Evolutionary conservation across 192 early-diverging fungal species (phyloP), one percentile per base, ranked within the genome.

Genomic region (Coemansia sp.): DNA sequence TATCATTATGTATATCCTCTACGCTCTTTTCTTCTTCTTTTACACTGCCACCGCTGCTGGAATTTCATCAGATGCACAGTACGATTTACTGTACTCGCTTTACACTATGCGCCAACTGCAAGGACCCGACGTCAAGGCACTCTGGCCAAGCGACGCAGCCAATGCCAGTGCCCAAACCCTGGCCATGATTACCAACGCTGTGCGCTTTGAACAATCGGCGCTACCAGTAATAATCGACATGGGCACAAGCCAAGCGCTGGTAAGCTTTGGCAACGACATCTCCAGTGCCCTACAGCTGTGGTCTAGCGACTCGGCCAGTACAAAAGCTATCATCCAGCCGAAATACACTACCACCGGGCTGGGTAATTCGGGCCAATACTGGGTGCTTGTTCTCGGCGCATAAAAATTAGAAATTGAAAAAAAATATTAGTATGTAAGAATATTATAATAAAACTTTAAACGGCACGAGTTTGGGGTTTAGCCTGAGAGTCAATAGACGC

Each of bases 41-140:
- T 4, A n/a, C n/a, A 5, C 20, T 42, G 15, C 11, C 5, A 22
- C 13, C 15, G 20, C 61, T 24, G 61, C 61, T 1, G 38, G 6
- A 13, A 3, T 63, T 15, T 63, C 61, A 3, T 15, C 70, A 40
- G 70, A 72, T 31, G n/a, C 47, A 12, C 63, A 72, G 47, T 72
- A 72, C 40, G 70, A 72, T 11, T 55, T 72, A 2, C 1, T 65
- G 12, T 64, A 55, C 16, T 29, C 49, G 24, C 62, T 72, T 0
- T 51, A 34, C 63, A 18, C 29, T 3, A 44, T 65, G 51, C 70
- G 70, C 15, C 40, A 43, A 13, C 2, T 49, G 20, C 61, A 72
- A 16, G 63, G 62, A 20, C 12, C 63, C 22, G 42, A 42, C 5
- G 52, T 43, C 20, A 49, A 65, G 22, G 36, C 70, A 1, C 54